A percentile compares a stretch with the other conserved stretches of the same genome.
Evolutionary conservation across 495 filamentous ascomycete genomes (phyloP).

Genomic region (Podospora didyma): DNA sequence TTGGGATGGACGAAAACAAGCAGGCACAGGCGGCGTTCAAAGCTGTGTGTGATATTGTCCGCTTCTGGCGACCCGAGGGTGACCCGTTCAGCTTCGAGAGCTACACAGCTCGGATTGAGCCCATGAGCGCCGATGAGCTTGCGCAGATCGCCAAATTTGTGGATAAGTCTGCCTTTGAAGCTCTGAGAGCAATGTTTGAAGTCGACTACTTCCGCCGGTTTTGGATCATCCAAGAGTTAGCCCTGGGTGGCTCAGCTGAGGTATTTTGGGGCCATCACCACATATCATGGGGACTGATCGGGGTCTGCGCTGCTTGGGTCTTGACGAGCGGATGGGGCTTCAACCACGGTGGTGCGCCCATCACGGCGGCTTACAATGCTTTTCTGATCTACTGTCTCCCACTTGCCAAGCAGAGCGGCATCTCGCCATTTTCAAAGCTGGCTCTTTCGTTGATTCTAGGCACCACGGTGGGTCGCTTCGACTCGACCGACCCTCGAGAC

Average conservation of each 20-base stretch:
- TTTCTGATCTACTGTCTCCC: slow-evolving; percentile 10
- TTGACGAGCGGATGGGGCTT: slow-evolving; percentile 7
- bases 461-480: slow-evolving; percentile 4
- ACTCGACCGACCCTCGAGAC: slow-evolving; percentile 9
- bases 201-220: slow-evolving; percentile 9
- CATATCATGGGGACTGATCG: slow-evolving; percentile 10
- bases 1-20: slow-evolving; percentile 1
- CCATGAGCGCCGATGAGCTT: background rate
- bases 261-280: slow-evolving; percentile 10
- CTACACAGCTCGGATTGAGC: slow-evolving; percentile 3
- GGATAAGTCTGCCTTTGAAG: background rate
- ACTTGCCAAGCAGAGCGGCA: slow-evolving; percentile 2
- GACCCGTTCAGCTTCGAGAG: slow-evolving; percentile 4
- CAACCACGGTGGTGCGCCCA: background rate
- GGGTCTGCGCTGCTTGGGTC: slow-evolving; percentile 9
- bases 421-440: slow-evolving; percentile 10
- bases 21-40: slow-evolving; percentile 1
- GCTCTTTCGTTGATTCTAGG: slow-evolving; percentile 7
- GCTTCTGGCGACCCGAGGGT: slow-evolving; percentile 3
- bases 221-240: slow-evolving; percentile 13
- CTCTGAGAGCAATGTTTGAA: slow-evolving; percentile 6
- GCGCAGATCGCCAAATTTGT: background rate
- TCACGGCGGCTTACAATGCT: slow-evolving; percentile 10
- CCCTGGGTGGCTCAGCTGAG: slow-evolving; percentile 1
- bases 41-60: slow-evolving; percentile 8